Evolutionary conservation across 257 asterid genomes (phyloP).

Genomic region (Solanum sejunctum): DNA sequence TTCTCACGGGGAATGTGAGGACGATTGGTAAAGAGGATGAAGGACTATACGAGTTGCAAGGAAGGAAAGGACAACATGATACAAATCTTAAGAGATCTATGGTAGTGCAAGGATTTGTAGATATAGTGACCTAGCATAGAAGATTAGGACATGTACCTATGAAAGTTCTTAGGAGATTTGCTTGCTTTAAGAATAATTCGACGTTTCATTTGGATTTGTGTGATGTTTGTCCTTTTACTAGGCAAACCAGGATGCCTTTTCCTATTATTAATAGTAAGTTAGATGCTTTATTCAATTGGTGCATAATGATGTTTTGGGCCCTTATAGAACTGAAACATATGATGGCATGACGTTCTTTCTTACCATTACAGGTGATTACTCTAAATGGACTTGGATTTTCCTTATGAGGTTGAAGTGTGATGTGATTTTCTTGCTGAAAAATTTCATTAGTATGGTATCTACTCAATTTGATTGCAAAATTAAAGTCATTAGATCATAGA

Average conservation of each 20-base stretch:
- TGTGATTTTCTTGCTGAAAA: not conserved
- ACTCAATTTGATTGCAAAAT: not conserved
- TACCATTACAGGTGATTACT: not conserved
- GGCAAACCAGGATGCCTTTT: not conserved
- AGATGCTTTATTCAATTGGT: no score
- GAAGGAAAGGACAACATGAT: not conserved
- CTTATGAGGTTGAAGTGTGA: not conserved
- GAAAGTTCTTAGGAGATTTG: not conserved
- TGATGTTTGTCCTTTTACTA: not conserved
- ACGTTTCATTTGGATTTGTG: not conserved
- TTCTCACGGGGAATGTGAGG: no score
- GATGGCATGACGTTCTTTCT: not conserved
- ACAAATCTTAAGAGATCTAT: not conserved
- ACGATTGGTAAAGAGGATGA: not conserved
- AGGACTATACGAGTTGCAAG: not conserved
- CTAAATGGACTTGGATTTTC: not conserved
- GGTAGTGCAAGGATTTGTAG: not conserved
- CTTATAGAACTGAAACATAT: not conserved
- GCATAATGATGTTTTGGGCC: not conserved
- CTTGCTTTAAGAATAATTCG: not conserved
- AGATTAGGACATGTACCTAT: not conserved
- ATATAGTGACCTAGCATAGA: not conserved
- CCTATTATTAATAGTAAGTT: not conserved
- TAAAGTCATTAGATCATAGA: not conserved
- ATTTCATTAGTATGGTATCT: no score